Conservation (phyloP, 306 rosid genomes). For the Canavalia gladiata region DNA sequence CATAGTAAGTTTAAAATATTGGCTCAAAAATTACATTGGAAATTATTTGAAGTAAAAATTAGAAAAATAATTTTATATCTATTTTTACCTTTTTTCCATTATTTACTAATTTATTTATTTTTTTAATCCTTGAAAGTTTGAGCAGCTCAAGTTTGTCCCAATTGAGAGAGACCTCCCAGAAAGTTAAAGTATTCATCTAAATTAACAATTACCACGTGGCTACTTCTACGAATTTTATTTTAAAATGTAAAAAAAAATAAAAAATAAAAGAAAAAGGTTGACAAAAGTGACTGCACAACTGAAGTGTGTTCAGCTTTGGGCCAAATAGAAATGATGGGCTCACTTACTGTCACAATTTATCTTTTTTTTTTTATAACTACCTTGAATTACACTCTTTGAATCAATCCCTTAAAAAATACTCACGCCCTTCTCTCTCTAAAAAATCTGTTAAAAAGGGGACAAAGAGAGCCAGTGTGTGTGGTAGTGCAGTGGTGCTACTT, state of each 20-base stretch:
- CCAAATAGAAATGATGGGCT: conserved; percentile 70
- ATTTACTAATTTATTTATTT: background rate
- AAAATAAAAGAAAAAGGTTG: conserved; percentile 48
- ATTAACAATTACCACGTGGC: background rate
- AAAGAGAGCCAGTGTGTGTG: conserved; percentile 36
- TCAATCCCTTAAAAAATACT: conserved; percentile 81
- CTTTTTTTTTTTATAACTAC: conserved; percentile 36
- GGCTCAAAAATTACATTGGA: too few species aligned
- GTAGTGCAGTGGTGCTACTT: conserved; percentile 50
- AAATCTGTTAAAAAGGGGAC: conserved; percentile 48
- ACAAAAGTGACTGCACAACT: conserved; percentile 76
- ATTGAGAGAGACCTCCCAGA: background rate
- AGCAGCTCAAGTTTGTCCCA: background rate
- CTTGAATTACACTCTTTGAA: conserved; percentile 75
- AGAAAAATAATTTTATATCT: background rate
- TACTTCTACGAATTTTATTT: background rate
- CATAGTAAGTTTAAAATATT: too few species aligned
- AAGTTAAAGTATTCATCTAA: background rate
- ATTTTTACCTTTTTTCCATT: background rate
- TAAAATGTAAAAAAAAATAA: background rate
- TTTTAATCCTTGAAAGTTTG: background rate
- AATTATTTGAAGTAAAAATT: too few species aligned
- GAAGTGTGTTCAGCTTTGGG: conserved; percentile 63
- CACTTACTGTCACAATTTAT: conserved; percentile 33
- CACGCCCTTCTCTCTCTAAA: conserved; percentile 49